phyloP scores from a whole-genome alignment of 352 stramenopile species.

The Pythium oligandrum region DNA sequence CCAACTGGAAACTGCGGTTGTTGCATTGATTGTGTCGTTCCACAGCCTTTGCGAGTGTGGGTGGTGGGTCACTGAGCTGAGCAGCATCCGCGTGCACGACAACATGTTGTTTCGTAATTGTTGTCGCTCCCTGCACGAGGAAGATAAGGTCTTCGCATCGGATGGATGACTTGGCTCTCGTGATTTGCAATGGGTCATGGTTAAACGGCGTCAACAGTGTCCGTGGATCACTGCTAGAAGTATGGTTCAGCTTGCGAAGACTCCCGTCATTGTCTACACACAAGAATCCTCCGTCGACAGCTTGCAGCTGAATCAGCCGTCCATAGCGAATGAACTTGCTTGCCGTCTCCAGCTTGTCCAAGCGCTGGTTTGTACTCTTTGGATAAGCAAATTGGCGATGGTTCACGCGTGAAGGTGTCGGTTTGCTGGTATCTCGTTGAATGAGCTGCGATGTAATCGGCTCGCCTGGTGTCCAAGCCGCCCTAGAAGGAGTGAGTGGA shows the following conservation, averaged over 20 bases:
- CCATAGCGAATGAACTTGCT: constrained; percentile 26
- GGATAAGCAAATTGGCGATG: neutral
- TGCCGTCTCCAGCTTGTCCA: neutral
- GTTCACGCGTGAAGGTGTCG: too few relatives aligned
- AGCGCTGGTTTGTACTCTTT: constrained; percentile 5
- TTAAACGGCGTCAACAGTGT: constrained; percentile 39
- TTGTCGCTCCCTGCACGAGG: constrained; percentile 22
- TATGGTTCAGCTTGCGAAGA: constrained; percentile 23
- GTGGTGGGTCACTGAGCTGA: constrained; percentile 2
- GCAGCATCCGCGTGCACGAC: constrained; percentile 15
- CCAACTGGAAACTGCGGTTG: neutral
- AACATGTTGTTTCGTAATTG: constrained; percentile 10
- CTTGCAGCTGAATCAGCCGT: constrained; percentile 29
- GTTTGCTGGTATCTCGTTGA: too few relatives aligned
- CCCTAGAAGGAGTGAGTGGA: too few relatives aligned
- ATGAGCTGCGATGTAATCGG: too few relatives aligned
- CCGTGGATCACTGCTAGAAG: constrained; percentile 20
- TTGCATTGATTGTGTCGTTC: constrained; percentile 8
- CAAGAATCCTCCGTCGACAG: constrained; percentile 32
- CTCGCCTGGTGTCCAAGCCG: too few relatives aligned
- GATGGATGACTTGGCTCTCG: constrained; percentile 18
- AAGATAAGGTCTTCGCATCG: constrained; percentile 21
- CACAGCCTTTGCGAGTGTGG: constrained; percentile 4
- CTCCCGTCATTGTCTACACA: constrained; percentile 30
- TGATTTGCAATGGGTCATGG: constrained; percentile 16